These are phyloP conservation scores for Kazachstania africana DNA, from an alignment of 805 yeast species.

Conservation along the genomic window DNA sequence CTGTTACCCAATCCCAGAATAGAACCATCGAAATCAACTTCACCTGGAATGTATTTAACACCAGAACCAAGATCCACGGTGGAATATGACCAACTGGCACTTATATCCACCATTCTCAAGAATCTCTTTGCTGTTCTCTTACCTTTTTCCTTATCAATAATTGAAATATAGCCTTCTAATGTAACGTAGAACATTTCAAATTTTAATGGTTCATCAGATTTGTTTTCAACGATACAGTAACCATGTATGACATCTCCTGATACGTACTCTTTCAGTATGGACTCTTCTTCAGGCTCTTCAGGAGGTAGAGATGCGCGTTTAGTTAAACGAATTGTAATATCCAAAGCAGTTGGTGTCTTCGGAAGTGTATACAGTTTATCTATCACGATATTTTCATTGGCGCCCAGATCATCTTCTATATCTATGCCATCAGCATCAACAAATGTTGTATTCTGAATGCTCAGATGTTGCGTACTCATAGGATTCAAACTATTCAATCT, in stretches of 20 bases:
- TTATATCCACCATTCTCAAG: constrained; percentile 47
- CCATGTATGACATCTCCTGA: constrained; percentile 61
- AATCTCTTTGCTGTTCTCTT: constrained; percentile 35
- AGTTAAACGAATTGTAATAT: constrained; percentile 39
- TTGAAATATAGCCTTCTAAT: constrained; percentile 31
- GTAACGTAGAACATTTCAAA: constrained; percentile 53
- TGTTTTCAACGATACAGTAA: constrained; percentile 38
- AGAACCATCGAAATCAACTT: constrained; percentile 37
- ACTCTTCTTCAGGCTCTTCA: constrained; percentile 34
- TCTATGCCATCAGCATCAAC: constrained; percentile 8
- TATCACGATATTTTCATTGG: constrained; percentile 35
- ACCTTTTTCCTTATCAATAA: constrained; percentile 24
- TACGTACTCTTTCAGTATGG: constrained; percentile 41
- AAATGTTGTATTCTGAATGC: constrained; percentile 1
- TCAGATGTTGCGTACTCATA: constrained; percentile 12
- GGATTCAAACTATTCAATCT: constrained; percentile 8
- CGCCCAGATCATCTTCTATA: constrained; percentile 19
- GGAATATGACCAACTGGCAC: constrained; percentile 43
- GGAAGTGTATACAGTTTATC: constrained; percentile 42
- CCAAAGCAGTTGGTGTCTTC: constrained; percentile 33
- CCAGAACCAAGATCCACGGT: constrained; percentile 42
- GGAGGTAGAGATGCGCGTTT: constrained; percentile 38
- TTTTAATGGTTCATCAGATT: constrained; percentile 34
- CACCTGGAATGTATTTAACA: constrained; percentile 34
- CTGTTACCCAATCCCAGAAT: constrained; percentile 38